Conservation (phyloP, 2,329 filamentous ascomycete genomes). For the Aspergillus caelatus region DNA sequence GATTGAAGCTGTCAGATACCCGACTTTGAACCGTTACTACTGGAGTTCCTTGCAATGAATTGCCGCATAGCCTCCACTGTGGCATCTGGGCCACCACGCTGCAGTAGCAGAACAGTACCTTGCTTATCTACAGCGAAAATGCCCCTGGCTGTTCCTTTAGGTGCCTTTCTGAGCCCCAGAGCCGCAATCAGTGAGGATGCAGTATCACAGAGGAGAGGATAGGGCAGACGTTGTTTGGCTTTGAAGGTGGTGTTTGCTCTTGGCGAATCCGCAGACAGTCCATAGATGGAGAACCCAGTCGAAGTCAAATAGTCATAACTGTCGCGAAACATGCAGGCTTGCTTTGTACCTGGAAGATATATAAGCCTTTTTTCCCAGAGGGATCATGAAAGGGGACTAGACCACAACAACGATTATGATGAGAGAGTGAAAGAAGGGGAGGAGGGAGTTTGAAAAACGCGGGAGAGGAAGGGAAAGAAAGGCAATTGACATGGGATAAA, state of each 20-base stretch:
- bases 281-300: conserved; percentile 83
- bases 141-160: conserved; percentile 78
- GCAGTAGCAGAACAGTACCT: conserved; percentile 75
- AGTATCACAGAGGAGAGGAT: conserved; percentile 84
- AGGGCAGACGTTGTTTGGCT: conserved; percentile 86
- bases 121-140: conserved; percentile 84
- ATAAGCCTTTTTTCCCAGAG: conserved; percentile 6
- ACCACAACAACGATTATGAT: neutral
- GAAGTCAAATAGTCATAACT: conserved; percentile 73
- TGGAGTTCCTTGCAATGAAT: conserved; percentile 58
- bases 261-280: conserved; percentile 82
- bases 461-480: neutral
- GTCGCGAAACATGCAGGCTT: conserved; percentile 93
- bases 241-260: conserved; percentile 94
- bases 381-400: neutral
- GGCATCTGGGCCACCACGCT: conserved; percentile 74
- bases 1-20: neutral
- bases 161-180: conserved; percentile 85
- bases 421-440: neutral
- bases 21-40: neutral
- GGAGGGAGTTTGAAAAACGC: neutral
- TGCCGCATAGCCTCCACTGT: conserved; percentile 78
- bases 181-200: conserved; percentile 73
- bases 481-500: neutral
- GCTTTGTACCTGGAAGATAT: conserved; percentile 73